These are phyloP conservation scores for Neonectria magnoliae DNA, from an alignment of 2,329 filamentous ascomycete species.

Conservation along the genomic window DNA sequence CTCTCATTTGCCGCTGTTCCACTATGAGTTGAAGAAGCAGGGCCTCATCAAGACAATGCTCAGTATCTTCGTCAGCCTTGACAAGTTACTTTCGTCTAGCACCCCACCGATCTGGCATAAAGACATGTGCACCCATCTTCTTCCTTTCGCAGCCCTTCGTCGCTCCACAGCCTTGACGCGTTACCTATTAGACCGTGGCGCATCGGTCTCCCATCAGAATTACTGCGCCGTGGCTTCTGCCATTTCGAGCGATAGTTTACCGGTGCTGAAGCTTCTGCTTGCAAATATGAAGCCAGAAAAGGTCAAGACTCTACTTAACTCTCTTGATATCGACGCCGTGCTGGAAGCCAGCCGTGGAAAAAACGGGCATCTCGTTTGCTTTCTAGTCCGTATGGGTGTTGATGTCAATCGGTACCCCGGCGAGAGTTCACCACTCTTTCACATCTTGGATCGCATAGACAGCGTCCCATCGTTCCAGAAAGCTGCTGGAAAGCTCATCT, in stretches of 20 bases:
- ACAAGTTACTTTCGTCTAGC: neutral
- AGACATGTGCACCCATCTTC: neutral
- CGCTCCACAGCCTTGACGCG: neutral
- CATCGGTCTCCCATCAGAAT: neutral
- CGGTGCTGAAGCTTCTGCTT: neutral
- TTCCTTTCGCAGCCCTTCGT: neutral
- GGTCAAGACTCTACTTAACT: neutral
- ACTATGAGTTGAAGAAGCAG: neutral
- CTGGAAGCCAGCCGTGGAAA: neutral
- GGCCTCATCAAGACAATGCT: neutral
- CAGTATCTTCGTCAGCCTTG: neutral
- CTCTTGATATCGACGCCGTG: neutral
- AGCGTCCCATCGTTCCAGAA: neutral
- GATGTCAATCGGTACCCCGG: neutral
- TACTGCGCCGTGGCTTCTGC: neutral
- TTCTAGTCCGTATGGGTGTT: neutral
- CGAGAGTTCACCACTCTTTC: neutral
- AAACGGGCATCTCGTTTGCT: neutral
- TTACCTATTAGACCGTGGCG: neutral
- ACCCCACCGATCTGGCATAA: neutral
- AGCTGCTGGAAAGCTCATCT: neutral
- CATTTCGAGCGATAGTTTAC: neutral
- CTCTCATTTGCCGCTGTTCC: neutral
- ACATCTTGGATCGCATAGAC: neutral
- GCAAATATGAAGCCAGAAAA: neutral